Evolutionary conservation across 345 rosid genomes (phyloP).

Genomic region (Garcia nutans): DNA sequence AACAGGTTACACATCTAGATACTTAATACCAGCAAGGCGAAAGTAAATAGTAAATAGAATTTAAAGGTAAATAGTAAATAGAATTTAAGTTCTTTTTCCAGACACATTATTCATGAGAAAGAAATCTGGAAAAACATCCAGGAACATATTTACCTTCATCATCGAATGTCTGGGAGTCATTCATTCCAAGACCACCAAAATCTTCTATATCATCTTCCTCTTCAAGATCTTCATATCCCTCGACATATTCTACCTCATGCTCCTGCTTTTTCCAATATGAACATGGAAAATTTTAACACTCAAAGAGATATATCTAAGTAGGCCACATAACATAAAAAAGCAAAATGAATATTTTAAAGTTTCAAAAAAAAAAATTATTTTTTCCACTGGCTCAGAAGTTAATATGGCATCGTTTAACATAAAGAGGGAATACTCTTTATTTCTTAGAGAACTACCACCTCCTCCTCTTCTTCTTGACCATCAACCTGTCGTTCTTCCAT

Average conservation of each 20-base stretch:
- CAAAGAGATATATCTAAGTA: neutral
- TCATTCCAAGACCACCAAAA: constrained; percentile 44
- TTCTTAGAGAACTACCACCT: constrained; percentile 40
- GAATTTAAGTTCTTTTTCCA: neutral
- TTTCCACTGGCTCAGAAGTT: neutral
- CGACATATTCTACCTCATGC: constrained; percentile 69
- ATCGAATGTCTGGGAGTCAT: constrained; percentile 26
- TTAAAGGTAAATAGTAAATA: neutral
- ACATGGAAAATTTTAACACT: neutral
- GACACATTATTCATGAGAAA: neutral
- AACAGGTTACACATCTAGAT: neutral
- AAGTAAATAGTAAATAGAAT: too few relatives aligned
- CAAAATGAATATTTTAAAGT: neutral
- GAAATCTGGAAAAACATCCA: neutral
- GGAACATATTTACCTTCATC: constrained; percentile 35
- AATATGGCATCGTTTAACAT: neutral
- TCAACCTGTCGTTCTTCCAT: constrained; percentile 32
- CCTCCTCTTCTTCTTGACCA: constrained; percentile 40
- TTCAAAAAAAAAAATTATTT: neutral
- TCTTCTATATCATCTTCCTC: constrained; percentile 96
- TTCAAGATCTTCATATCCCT: constrained; percentile 71
- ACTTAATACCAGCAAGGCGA: neutral
- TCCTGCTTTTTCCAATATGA: constrained; percentile 46
- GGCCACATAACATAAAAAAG: neutral
- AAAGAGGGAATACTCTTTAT: neutral